Evolutionary conservation across 2,329 filamentous ascomycete genomes (phyloP).

Genomic region (Sphaerulina populicola): DNA sequence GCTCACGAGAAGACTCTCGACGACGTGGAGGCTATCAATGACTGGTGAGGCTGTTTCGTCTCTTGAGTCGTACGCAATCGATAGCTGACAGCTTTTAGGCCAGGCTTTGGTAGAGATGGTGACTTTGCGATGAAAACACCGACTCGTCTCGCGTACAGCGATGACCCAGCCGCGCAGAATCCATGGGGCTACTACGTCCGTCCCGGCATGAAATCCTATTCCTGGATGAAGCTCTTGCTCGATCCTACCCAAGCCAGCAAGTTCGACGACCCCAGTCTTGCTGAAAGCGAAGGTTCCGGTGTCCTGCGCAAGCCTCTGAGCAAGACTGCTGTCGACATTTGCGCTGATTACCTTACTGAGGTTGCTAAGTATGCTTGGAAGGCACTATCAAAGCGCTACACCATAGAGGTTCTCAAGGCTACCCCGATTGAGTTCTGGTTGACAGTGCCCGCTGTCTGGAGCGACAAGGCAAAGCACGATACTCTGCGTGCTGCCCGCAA

Average conservation of each 20-base stretch:
- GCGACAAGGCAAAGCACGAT: conserved; percentile 68
- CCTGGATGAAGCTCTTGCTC: conserved; percentile 16
- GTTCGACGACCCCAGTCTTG: conserved; percentile 11
- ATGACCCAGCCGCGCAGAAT: neutral
- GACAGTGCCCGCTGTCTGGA: conserved; percentile 73
- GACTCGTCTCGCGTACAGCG: conserved; percentile 11
- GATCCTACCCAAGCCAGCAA: conserved; percentile 4
- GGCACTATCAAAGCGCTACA: neutral
- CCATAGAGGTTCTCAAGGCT: conserved; percentile 30
- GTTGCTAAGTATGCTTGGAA: conserved; percentile 1
- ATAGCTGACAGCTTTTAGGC: conserved; percentile 1
- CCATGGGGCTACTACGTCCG: conserved; percentile 7
- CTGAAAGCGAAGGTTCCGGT: conserved; percentile 5
- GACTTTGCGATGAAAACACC: conserved; percentile 13
- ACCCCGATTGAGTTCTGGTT: conserved; percentile 69
- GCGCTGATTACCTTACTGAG: conserved; percentile 12
- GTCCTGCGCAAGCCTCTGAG: neutral
- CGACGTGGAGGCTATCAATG: conserved; percentile 8
- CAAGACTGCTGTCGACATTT: conserved; percentile 9
- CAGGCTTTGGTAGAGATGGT: conserved; percentile 3
- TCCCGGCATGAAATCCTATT: conserved; percentile 1
- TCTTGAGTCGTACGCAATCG: neutral
- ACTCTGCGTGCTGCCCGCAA: conserved; percentile 65
- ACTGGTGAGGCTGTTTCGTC: conserved; percentile 3
- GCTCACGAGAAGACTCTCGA: conserved; percentile 4